Evolutionary conservation across 345 rosid species (phyloP), one percentile per base, ranked within the genome.

Genomic region (Rubroshorea leprosula): DNA sequence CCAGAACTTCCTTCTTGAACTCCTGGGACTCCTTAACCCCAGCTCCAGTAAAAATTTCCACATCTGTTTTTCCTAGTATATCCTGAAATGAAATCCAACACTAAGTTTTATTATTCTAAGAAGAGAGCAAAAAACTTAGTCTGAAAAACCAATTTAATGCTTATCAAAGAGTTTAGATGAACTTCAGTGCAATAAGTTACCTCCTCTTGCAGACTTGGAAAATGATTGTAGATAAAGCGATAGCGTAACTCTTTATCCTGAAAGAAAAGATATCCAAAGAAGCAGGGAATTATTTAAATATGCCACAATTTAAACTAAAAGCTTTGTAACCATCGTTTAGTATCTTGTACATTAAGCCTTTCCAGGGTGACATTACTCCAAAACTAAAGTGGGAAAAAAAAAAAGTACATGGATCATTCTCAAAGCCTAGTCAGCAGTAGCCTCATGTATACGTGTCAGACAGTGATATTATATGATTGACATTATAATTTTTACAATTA

Each of bases 21-120:
- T 92, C 98, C 69, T 92, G 86, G 65, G 95, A 86, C 51, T 92
- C 98, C 80, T 80, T 89, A 5, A 89, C 98, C 26, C 98, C 98
- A 63, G 84, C 66, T 55, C 98, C 98, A 4, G 83, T 53, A 66
- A 92, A 92, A 47, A 92, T 92, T 74, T 92, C 98, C 27, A 84
- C 64, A 22, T 92, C 98, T 48, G 95, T 88, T 64, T 92, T 92
- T 4, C 96, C 96, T 66, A 92, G 47, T 58, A 92, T 86, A 61
- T 92, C 96, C 95, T 91, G 84, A 65, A 69, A 73, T 6, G 5
- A 38, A 64, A 92, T 44, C 60, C 89, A 86, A 61, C 89, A 95
- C 95, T 91, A 84, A 65, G 67, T 70, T 6, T 31, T 39, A 16
- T 2, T 2, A 2, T 1, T 7, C 2, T 41, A 14, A 10, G 24